These are phyloP conservation scores for Rhazya stricta DNA, from an alignment of 257 asterid genomes.

Conservation along the genomic window DNA sequence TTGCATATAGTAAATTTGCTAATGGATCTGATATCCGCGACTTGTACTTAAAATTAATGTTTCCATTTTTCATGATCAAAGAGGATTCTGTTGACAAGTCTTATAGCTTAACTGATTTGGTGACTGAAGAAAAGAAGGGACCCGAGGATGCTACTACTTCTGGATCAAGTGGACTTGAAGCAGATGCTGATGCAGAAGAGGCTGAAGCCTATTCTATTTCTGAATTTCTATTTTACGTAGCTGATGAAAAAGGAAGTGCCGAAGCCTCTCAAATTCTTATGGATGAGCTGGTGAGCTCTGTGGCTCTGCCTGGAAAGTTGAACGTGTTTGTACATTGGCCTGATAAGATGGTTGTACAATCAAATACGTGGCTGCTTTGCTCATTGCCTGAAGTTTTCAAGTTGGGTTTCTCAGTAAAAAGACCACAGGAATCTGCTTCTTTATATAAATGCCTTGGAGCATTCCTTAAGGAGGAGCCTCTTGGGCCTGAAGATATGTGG, in stretches of 20 bases:
- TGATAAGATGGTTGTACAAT: constrained; percentile 43
- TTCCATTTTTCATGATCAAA: constrained; percentile 47
- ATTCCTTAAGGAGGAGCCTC: constrained; percentile 93
- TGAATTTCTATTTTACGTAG: constrained; percentile 54
- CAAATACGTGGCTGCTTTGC: constrained; percentile 44
- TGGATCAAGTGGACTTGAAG: constrained; percentile 29
- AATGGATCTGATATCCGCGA: constrained; percentile 56
- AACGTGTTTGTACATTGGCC: constrained; percentile 79
- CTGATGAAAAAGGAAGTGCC: constrained; percentile 58
- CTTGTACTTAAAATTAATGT: constrained; percentile 47
- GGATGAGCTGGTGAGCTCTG: constrained; percentile 48
- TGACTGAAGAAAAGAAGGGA: constrained; percentile 34
- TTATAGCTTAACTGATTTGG: constrained; percentile 27
- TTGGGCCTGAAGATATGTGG: constrained; percentile 99
- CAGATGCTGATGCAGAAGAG: constrained; percentile 37
- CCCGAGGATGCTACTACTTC: constrained; percentile 29
- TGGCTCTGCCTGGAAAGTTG: constrained; percentile 37
- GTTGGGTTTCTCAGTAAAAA: constrained; percentile 52
- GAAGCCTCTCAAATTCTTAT: constrained; percentile 43
- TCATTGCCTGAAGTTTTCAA: constrained; percentile 75
- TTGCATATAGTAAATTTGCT: constrained; percentile 42
- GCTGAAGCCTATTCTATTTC: constrained; percentile 30
- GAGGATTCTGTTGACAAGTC: constrained; percentile 29
- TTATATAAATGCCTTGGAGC: constrained; percentile 93
- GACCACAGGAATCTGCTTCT: constrained; percentile 77